Conservation (phyloP, 148 eudicot species). For the Silene conica region DNA sequence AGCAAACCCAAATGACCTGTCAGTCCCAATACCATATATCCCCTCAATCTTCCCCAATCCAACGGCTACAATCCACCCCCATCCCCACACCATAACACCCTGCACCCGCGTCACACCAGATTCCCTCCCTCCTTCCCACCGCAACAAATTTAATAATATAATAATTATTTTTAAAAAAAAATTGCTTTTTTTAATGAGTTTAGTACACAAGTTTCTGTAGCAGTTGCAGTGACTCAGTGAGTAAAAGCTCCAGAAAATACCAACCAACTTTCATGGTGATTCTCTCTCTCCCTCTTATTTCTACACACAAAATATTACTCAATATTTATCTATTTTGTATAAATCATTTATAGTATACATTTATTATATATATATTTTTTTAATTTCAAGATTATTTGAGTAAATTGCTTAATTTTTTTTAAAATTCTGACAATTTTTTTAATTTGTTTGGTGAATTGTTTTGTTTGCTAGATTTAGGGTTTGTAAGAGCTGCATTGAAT, state of each 20-base stretch:
- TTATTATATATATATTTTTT: not conserved
- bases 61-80: not conserved
- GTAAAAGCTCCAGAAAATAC: not conserved
- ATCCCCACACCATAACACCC: not conserved
- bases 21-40: conserved; percentile 15
- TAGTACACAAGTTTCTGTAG: conserved; percentile 22
- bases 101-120: not conserved
- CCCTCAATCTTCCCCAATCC: not conserved
- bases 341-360: not conserved
- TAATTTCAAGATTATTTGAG: not conserved
- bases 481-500: conserved; percentile 20
- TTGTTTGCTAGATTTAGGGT: conserved; percentile 37
- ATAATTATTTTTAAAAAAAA: not conserved
- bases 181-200: too few relatives aligned
- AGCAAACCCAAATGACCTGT: conserved; percentile 25
- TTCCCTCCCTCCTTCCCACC: not conserved
- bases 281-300: not conserved
- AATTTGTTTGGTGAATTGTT: conserved; percentile 9
- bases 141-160: conserved; percentile 4
- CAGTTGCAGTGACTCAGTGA: conserved; percentile 8
- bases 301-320: too few relatives aligned
- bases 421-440: not conserved
- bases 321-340: not conserved
- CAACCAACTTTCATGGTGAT: not conserved
- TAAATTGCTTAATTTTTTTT: not conserved